Base-by-base conservation (phyloP, 805 yeast genomes). In the Pichia deserticola region DNA sequence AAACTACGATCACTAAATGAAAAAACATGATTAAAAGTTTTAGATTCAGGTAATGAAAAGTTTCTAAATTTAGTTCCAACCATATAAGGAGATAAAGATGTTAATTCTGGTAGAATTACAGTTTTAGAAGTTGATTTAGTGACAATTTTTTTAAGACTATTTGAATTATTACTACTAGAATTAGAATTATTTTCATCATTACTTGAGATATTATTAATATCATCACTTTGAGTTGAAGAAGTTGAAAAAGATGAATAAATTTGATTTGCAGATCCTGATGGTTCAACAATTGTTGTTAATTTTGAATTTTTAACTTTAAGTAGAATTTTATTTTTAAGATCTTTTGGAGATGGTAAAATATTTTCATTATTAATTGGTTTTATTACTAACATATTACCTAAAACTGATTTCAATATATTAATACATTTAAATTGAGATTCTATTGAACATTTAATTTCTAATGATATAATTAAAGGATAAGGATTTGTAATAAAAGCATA, bases 401-500 rank as follows among this genome's bases (percentile, higher is more conserved):
- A 72, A 0, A 75, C 67, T 1, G 78, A 77, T 48, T 71, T 70
- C 47, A 95, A 62, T 1, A 77, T 71, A 0, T 69, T 66, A 1
- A 73, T 79, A 49, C 84, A 79, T 35, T 72, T 72, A n/a, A 65
- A 48, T 64, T 93, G 99, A 54, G 82, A 84, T 29, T 76, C 79
- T 1, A 69, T 58, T 20, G 77, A 78, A 66, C 99, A 93, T 58
- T 86, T 84, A 0, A 89, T 76, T 61, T 93, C 99, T 29, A 93
- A 73, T 4, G 97, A 89, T 13, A 93, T 58, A 8, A 93, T 84
- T 38, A 93, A 70, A 0, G 99, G 99, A 49, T 75, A 84, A 1
- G 93, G 90, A 0, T 97, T 78, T 0, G 89, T 73, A n/a, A 87
- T 81, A 62, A 95, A 93, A 0, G 96, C 95, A 64, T 88, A 88